phyloP scores from a whole-genome alignment of 140 eudicot species.

The Senecio squalidus region DNA sequence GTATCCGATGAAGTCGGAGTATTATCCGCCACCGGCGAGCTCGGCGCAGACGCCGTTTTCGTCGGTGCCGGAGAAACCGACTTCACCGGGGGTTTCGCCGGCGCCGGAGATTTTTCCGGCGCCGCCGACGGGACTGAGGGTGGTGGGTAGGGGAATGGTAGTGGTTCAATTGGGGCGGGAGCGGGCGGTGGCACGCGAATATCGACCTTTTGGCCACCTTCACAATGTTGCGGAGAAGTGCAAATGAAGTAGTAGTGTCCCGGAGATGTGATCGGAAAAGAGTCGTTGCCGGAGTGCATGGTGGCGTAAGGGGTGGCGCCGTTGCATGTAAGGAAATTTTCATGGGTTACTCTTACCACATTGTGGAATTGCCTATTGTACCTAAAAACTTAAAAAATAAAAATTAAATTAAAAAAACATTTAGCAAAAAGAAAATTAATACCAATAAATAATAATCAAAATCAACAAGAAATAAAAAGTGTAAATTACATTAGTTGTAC shows the following conservation, averaged over 20 bases:
- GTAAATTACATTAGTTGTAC: no score
- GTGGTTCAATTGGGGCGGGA: constrained; percentile 27
- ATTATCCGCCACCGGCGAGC: no score
- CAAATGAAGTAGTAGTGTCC: constrained; percentile 61
- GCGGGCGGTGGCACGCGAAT: constrained; percentile 26
- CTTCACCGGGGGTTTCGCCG: neutral
- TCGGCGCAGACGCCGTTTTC: neutral
- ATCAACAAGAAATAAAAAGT: no score
- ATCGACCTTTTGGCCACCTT: constrained; percentile 47
- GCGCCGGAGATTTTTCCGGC: neutral
- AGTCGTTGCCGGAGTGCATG: constrained; percentile 42
- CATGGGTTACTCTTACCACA: constrained; percentile 47
- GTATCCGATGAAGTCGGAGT: neutral
- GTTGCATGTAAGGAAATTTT: constrained; percentile 37
- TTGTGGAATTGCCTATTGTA: constrained; percentile 37
- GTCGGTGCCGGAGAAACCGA: constrained; percentile 4
- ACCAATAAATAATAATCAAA: no score
- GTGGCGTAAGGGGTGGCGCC: constrained; percentile 20
- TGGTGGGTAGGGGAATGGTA: constrained; percentile 34
- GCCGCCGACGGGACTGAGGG: constrained; percentile 2
- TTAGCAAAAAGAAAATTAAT: no score
- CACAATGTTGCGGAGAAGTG: constrained; percentile 39
- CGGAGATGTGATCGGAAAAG: constrained; percentile 23
- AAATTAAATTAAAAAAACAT: neutral
- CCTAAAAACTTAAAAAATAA: constrained; percentile 33